Percentiles rank a stretch among this genome's conserved stretches.
These are phyloP conservation scores for Vitis rotundifolia DNA, from an alignment of 164 flowering plant genomes.

Conservation along the genomic window DNA sequence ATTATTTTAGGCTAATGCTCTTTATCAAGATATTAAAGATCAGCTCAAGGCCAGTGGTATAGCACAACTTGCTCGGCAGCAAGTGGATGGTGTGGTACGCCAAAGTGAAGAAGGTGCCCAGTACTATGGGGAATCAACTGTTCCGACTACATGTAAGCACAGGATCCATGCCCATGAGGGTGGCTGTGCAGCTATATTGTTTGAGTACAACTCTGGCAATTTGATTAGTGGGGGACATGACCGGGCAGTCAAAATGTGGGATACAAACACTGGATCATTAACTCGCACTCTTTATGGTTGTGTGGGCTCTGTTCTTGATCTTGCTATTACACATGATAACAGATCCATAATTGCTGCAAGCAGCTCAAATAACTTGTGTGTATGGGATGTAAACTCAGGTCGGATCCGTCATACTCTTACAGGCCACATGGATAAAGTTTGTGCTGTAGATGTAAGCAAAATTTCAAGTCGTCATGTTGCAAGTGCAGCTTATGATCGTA, in stretches of 20 bases:
- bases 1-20: conserved; percentile 64
- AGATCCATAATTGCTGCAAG: conserved; percentile 79
- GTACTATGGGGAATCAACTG: conserved; percentile 53
- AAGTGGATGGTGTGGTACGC: conserved; percentile 93
- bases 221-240: conserved; percentile 94
- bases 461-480: conserved; percentile 68
- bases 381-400: conserved; percentile 86
- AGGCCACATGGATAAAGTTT: conserved; percentile 89
- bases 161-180: conserved; percentile 84
- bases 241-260: conserved; percentile 80
- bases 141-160: conserved; percentile 65
- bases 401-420: conserved; percentile 85
- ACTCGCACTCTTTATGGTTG: conserved; percentile 63
- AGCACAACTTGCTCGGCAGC: conserved; percentile 74
- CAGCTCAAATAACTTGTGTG: conserved; percentile 83
- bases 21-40: conserved; percentile 72
- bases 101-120: conserved; percentile 84
- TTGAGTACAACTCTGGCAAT: conserved; percentile 65
- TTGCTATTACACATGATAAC: conserved; percentile 77
- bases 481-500: conserved; percentile 93
- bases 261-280: conserved; percentile 61
- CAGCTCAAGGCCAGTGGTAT: conserved; percentile 63
- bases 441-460: conserved; percentile 86
- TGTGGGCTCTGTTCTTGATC: conserved; percentile 90
- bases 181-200: conserved; percentile 79